phyloP scores from a whole-genome alignment of 352 stramenopile genomes.

The Pythium biforme region DNA sequence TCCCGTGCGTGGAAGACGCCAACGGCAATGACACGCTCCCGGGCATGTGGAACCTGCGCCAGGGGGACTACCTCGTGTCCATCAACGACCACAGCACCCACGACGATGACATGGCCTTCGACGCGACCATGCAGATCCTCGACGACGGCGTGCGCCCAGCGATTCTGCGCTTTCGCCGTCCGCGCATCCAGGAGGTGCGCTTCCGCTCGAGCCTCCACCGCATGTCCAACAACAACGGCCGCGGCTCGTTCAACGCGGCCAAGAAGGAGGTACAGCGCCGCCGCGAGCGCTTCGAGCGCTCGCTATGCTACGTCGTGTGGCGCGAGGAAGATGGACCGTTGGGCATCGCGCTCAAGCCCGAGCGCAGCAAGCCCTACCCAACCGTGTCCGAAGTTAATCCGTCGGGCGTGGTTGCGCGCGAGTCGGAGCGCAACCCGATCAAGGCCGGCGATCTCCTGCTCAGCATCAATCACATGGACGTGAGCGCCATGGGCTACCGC shows the following conservation, averaged over 20 bases:
- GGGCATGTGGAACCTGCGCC: slow-evolving; percentile 63
- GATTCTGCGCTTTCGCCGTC: slow-evolving; percentile 59
- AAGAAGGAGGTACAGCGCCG: slow-evolving; percentile 36
- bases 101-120: slow-evolving; percentile 37
- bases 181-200: slow-evolving; percentile 43
- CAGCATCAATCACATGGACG: slow-evolving; percentile 73
- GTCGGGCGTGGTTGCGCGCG: slow-evolving; percentile 28
- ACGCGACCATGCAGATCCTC: slow-evolving; percentile 53
- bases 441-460: slow-evolving; percentile 54
- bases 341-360: slow-evolving; percentile 53
- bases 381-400: slow-evolving; percentile 41
- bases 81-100: slow-evolving; percentile 57
- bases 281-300: slow-evolving; percentile 55
- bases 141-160: slow-evolving; percentile 59
- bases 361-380: slow-evolving; percentile 53
- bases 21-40: slow-evolving; percentile 63
- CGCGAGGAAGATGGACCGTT: slow-evolving; percentile 61
- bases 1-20: slow-evolving; percentile 47
- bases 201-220: slow-evolving; percentile 25
- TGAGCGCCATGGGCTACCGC: slow-evolving; percentile 54
- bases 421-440: slow-evolving; percentile 32
- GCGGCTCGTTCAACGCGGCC: slow-evolving; percentile 8
- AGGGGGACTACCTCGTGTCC: slow-evolving; percentile 58
- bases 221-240: slow-evolving; percentile 1
- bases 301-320: slow-evolving; percentile 67